Evolutionary conservation across 2,329 filamentous ascomycete genomes (phyloP).

Genomic region (Phialophora chinensis): DNA sequence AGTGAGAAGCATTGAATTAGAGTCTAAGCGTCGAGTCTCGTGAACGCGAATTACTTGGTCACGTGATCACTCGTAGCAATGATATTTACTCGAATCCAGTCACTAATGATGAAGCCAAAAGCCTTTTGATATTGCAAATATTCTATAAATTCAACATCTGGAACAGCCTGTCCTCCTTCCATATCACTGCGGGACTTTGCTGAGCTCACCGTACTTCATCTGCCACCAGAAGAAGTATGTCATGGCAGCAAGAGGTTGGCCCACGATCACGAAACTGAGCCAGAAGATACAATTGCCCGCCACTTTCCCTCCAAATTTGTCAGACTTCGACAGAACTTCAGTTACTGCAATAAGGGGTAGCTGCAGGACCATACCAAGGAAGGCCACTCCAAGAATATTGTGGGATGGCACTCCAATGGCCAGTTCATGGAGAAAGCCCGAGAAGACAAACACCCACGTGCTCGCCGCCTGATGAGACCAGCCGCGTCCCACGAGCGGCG

Average conservation of each 20-base stretch:
- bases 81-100: not conserved
- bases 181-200: not conserved
- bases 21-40: not conserved
- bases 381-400: conserved; percentile 82
- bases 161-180: not conserved
- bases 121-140: not conserved
- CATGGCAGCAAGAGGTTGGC: conserved; percentile 88
- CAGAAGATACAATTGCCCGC: conserved; percentile 95
- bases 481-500: conserved; percentile 82
- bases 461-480: conserved; percentile 75
- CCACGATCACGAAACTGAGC: conserved; percentile 93
- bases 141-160: not conserved
- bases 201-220: conserved; percentile 90
- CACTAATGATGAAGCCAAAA: not conserved
- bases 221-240: conserved; percentile 99
- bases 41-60: not conserved
- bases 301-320: conserved; percentile 71
- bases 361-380: conserved; percentile 91
- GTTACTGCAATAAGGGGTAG: conserved; percentile 86
- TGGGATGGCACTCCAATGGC: conserved; percentile 94
- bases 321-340: conserved; percentile 77
- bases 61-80: not conserved
- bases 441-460: conserved; percentile 83
- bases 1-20: not conserved
- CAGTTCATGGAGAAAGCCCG: conserved; percentile 87